These are phyloP conservation scores for Alternaria solani DNA, from an alignment of 2,329 filamentous ascomycete species.

Conservation along the genomic window DNA sequence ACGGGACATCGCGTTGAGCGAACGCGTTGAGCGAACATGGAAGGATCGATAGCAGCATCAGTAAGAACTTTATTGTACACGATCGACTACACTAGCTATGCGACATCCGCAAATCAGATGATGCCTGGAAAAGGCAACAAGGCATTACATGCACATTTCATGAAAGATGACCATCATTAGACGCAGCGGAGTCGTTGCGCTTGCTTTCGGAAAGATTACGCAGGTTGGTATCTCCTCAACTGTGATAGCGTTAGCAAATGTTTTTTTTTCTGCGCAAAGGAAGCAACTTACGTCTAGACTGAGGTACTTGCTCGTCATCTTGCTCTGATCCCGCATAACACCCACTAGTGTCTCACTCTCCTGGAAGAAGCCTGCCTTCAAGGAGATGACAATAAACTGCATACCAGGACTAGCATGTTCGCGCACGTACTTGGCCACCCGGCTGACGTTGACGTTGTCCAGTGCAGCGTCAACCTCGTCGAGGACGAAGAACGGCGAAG, in stretches of 20 bases:
- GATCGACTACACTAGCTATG: not conserved
- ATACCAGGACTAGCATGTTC: constrained; percentile 95
- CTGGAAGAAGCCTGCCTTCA: constrained; percentile 96
- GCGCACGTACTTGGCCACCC: constrained; percentile 94
- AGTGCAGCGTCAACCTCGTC: constrained; percentile 98
- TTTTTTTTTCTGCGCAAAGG: not conserved
- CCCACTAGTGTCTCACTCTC: constrained; percentile 95
- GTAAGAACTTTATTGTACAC: not conserved
- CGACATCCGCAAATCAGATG: not conserved
- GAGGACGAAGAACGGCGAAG: constrained; percentile 95
- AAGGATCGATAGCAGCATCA: not conserved
- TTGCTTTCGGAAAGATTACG: not conserved
- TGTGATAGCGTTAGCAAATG: constrained; percentile 5
- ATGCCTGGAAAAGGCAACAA: not conserved
- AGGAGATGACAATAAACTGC: constrained; percentile 98
- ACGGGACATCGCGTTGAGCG: not conserved
- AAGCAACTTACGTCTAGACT: constrained; percentile 85
- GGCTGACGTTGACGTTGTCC: constrained; percentile 96
- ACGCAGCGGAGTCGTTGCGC: not conserved
- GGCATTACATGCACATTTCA: not conserved
- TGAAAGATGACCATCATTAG: not conserved
- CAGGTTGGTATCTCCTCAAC: constrained; percentile 16
- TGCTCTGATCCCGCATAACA: constrained; percentile 92
- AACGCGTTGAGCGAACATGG: not conserved
- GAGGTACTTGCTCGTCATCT: constrained; percentile 89